Base-by-base conservation (phyloP, 306 rosid species). In the Medicago lupulina region DNA sequence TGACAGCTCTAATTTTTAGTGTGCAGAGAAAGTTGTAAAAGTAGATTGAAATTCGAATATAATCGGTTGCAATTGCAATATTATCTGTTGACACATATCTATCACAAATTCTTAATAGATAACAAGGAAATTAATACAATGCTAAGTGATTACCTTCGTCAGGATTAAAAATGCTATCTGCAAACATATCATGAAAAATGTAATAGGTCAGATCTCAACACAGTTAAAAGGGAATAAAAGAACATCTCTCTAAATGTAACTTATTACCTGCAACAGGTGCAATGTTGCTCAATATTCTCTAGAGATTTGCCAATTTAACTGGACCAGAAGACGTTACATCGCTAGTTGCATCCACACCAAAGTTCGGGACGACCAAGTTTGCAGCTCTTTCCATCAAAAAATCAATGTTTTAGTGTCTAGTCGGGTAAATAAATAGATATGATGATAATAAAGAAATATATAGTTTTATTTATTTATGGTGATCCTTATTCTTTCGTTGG, bases 291-390 rank as follows among this genome's bases (percentile, higher is more conserved):
- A 94, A 80, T 82, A 94, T 87, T 77, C 93, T 92, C 77, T 84
- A 95, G 71, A 94, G 91, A 87, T 92, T 95, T 82, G 84, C 96
- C 85, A 94, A 82, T 76, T 85, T 94, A 80, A 94, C 98, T 0
- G 93, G 95, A 60, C 95, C 92, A 21, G 92, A 81, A 50, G 98
- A 88, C 5, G 88, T 73, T 18, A 69, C 87, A 77, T 85, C 86
- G 39, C 91, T 84, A 40, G 84, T 83, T 57, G 78, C 89, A 75
- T 89, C 96, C 43, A 84, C 82, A 61, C 91, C 85, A 54, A 85
- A 75, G 82, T 85, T 88, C 77, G 93, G 83, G 77, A 80, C 78
- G 74, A 86, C 71, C 80, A 88, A 70, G 76, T 83, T 84, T 75
- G 88, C 97, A 80, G 82, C 84, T 76, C 84, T 85, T 23, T 34